Evolutionary conservation across 805 yeast genomes (phyloP).

Genomic region (Dipodascopsis uninucleata): DNA sequence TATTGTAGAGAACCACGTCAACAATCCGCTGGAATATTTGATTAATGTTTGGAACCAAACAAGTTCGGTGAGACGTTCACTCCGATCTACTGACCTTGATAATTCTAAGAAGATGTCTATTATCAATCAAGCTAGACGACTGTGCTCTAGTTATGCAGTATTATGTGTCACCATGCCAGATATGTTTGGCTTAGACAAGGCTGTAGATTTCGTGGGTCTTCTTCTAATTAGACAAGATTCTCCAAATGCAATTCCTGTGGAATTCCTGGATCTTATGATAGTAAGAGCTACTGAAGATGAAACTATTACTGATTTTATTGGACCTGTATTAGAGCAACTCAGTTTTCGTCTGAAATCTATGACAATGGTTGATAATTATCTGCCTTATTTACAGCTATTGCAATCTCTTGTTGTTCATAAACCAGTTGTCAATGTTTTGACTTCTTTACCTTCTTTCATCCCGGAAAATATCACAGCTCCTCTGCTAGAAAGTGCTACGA

Average conservation of each 20-base stretch:
- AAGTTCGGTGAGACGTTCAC: conserved; percentile 39
- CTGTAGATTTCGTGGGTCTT: conserved; percentile 17
- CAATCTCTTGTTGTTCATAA: conserved; percentile 56
- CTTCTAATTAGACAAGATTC: conserved; percentile 24
- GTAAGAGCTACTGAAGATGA: conserved; percentile 64
- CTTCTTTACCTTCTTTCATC: conserved; percentile 53
- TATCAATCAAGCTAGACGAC: conserved; percentile 43
- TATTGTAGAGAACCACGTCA: conserved; percentile 49
- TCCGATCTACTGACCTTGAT: conserved; percentile 42
- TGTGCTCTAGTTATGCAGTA: conserved; percentile 48
- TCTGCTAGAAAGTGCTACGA: conserved; percentile 56
- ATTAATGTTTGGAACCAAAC: conserved; percentile 44
- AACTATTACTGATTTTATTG: conserved; percentile 55
- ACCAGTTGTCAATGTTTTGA: conserved; percentile 56
- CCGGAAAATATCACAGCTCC: conserved; percentile 47
- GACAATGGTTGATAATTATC: conserved; percentile 27
- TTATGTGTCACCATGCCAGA: conserved; percentile 32
- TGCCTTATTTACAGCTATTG: conserved; percentile 47
- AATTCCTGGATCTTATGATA: conserved; percentile 56
- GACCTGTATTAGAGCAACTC: conserved; percentile 44
- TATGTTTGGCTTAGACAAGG: conserved; percentile 19
- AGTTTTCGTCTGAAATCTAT: conserved; percentile 36
- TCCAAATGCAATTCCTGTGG: conserved; percentile 33
- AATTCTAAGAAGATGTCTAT: conserved; percentile 41
- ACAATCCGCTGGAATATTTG: conserved; percentile 47